Evolutionary conservation across 2,329 filamentous ascomycete species (phyloP).

Genomic region (Epichloe sibirici): DNA sequence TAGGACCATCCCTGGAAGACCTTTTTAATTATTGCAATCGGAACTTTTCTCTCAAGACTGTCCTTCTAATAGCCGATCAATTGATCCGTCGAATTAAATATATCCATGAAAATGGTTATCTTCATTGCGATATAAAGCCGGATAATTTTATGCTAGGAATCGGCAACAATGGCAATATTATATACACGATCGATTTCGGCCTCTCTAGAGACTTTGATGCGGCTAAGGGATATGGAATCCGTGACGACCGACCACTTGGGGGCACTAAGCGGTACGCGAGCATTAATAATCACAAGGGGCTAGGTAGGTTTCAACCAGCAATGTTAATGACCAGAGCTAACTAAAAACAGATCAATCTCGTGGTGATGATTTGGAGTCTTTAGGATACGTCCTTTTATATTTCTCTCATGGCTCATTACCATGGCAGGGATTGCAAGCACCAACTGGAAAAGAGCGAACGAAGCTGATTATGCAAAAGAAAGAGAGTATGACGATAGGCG

Average conservation of each 20-base stretch:
- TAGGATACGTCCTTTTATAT: conserved; percentile 3
- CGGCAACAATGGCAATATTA: conserved; percentile 96
- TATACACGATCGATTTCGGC: conserved; percentile 98
- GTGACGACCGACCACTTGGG: neutral
- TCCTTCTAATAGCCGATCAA: conserved; percentile 90
- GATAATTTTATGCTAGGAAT: conserved; percentile 99
- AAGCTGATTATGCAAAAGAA: conserved; percentile 12
- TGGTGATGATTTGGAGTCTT: conserved; percentile 1
- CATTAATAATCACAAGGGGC: conserved; percentile 1
- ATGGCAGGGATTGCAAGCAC: neutral
- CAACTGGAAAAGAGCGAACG: conserved; percentile 50
- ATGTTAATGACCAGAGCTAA: neutral
- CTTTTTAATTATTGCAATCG: conserved; percentile 99
- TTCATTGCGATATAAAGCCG: conserved; percentile 98
- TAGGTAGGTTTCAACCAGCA: neutral
- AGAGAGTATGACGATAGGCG: conserved; percentile 49
- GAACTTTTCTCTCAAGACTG: conserved; percentile 97
- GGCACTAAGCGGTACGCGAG: neutral
- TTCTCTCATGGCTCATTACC: neutral
- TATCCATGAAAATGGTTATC: conserved; percentile 98
- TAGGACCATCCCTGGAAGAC: conserved; percentile 91
- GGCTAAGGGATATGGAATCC: neutral
- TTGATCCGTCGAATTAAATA: conserved; percentile 98
- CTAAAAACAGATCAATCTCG: neutral
- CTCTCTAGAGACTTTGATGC: conserved; percentile 40